Base-by-base conservation (phyloP, 306 rosid genomes). In the Luffa acutangula region DNA sequence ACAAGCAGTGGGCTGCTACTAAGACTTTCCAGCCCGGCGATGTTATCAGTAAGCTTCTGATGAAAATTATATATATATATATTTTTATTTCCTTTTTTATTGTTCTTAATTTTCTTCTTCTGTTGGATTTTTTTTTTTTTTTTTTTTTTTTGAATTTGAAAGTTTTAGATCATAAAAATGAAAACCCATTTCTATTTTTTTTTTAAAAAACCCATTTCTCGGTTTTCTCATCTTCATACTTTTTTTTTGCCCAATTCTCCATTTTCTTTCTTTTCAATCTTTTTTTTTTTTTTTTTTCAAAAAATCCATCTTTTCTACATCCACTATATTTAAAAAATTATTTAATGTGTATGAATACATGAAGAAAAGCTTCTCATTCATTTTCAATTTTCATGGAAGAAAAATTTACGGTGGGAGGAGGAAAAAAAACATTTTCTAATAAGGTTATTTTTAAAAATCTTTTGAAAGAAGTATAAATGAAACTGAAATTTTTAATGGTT, bases 1-100 rank as follows among this genome's bases (percentile, higher is more conserved):
- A 95, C 86, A 91, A 75, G 74, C 84, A 84, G 4, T 95, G 98
- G 97, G 83, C 97, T 85, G 87, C 93, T 65, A 52, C 87, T 37
- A 92, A 91, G 79, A 89, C 83, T 81, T 91, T 95, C 86, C 79
- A 83, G 67, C 65, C 85, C 72, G 98, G 93, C 84, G 97, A 95
- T 56, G 80, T 90, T 74, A 88, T 95, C 81, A 80, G 98, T 95
- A 85, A 89, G 93, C 87, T 76, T 57, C 39, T 15, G 2, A 12
- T 48, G 0, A 62, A 14, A 0, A 36, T 31, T 31, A 11, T 12
- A 31, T 14, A 37, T 43, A 7, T 45, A 45, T 45, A 6, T 18
- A 13, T 51, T 51, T 46, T 1, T 13, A 18, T 18, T 5, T 14
- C 7, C 33, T 46, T 13, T 0, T 17, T 18, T 2, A 9, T 63